Evolutionary conservation across 176 grass and related monocot genomes (phyloP), one percentile per base, ranked within the genome.

Genomic region (Carex scoparia): DNA sequence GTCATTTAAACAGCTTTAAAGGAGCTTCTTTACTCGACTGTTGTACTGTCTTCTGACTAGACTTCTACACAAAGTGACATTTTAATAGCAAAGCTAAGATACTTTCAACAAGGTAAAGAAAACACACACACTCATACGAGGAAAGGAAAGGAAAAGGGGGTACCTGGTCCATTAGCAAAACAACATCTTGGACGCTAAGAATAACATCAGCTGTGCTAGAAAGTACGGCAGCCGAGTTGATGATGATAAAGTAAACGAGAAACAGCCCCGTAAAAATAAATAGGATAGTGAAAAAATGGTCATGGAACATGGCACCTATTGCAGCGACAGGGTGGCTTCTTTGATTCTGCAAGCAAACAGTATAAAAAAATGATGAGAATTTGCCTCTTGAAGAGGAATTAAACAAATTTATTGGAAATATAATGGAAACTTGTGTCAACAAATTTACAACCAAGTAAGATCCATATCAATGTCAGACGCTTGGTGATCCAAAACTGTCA

Each of bases 81-180:
- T 53, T 30, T 58, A 79, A 57, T 79, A 12, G 49, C 16, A 79
- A 75, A 75, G 14, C 18, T 58, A 9, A 58, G 53, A 79, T 58
- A 58, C 12, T 35, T 10, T 33, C 14, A 32, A 13, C 71, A 54
- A 75, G 10, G 44, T 13, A 28, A 75, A 28, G 19, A 75, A 54
- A 44, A 72, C 35, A 44, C 31, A 79, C 59, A 87, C 6, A 40
- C 33, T 35, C 4, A 66, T 42, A 27, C 14, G 37, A 61, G 46
- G 23, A 68, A 83, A 35, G 65, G 28, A 15, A 88, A 80, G 7
- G 33, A 65, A 82, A 58, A 37, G 57, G 76, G 59, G 27, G 14
- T 73, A 99, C 93, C 91, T 96, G 97, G 87, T 99, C 94, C 93
- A 99, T 95, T 71, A 99, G 82, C 87, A 95, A 84, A 79, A 93